Percentiles rank a stretch among this genome's conserved stretches.
These are phyloP conservation scores for Heracleum sosnowskyi DNA, from an alignment of 129 eudicot genomes.

Conservation along the genomic window DNA sequence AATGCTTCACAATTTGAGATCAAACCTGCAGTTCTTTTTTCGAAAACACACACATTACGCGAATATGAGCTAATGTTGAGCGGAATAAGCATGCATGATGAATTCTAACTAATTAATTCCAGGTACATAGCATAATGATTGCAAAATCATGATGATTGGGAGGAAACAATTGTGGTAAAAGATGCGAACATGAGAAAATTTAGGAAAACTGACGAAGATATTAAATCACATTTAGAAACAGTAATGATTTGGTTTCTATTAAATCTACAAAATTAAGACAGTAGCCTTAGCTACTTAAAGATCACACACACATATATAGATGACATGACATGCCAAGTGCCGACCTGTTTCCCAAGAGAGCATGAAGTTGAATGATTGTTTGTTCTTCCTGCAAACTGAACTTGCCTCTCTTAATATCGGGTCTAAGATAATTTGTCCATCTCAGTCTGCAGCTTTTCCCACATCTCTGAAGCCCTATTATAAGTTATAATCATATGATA, in stretches of 20 bases:
- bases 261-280: not conserved
- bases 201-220: not conserved
- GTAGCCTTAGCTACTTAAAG: not conserved
- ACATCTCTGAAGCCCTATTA: constrained; percentile 78
- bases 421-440: constrained; percentile 89
- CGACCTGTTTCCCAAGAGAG: constrained; percentile 91
- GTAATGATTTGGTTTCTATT: not conserved
- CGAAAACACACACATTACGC: not conserved
- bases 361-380: constrained; percentile 96
- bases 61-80: not conserved
- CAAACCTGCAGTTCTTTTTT: not conserved
- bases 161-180: not conserved
- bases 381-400: constrained; percentile 87
- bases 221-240: not conserved
- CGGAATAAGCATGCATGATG: not conserved
- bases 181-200: not conserved
- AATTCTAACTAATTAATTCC: not conserved
- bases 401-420: constrained; percentile 93
- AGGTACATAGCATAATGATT: not conserved
- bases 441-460: constrained; percentile 93
- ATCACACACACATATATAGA: not conserved
- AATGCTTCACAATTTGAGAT: not conserved
- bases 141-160: not conserved
- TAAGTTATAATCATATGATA: not conserved
- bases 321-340: not conserved